These are phyloP conservation scores for Thelephora terrestris DNA, from an alignment of 1,284 basidiomycete species.

Conservation along the genomic window DNA sequence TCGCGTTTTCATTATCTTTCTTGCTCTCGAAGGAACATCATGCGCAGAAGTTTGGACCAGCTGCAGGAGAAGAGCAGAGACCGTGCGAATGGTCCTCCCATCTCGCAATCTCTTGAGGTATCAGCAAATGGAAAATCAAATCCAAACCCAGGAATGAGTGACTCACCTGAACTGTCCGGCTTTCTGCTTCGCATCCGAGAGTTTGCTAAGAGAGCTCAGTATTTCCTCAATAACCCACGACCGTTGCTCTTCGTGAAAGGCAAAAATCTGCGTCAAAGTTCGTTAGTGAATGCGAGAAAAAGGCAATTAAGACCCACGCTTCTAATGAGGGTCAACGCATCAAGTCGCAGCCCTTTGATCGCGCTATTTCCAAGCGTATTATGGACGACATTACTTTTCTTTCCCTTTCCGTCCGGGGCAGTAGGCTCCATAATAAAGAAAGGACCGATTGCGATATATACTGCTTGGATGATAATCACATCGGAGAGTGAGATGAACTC, in stretches of 20 bases:
- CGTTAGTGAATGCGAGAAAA: background rate
- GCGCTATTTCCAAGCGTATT: slow-evolving; percentile 60
- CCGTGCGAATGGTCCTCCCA: slow-evolving; percentile 81
- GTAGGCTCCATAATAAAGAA: slow-evolving; percentile 76
- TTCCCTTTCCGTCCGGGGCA: slow-evolving; percentile 41
- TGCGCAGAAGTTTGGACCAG: slow-evolving; percentile 92
- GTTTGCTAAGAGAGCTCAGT: slow-evolving; percentile 76
- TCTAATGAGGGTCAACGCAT: slow-evolving; percentile 75
- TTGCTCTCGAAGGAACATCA: slow-evolving; percentile 59
- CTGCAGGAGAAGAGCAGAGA: slow-evolving; percentile 87
- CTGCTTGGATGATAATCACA: slow-evolving; percentile 78
- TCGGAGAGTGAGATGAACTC: slow-evolving; percentile 77
- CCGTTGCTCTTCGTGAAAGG: slow-evolving; percentile 80
- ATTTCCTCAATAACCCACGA: slow-evolving; percentile 97
- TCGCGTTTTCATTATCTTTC: slow-evolving; percentile 48
- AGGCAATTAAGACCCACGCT: slow-evolving; percentile 44
- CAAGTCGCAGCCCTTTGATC: slow-evolving; percentile 74
- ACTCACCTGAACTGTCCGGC: slow-evolving; percentile 77
- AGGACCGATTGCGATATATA: slow-evolving; percentile 87
- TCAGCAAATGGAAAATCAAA: slow-evolving; percentile 1
- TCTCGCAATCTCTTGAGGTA: slow-evolving; percentile 52
- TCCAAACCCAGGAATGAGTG: background rate
- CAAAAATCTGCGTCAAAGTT: slow-evolving; percentile 59
- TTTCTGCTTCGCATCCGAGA: slow-evolving; percentile 82
- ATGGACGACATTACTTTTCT: slow-evolving; percentile 45